Evolutionary conservation across 2,329 filamentous ascomycete species (phyloP).

Genomic region (Coniella lustricola): DNA sequence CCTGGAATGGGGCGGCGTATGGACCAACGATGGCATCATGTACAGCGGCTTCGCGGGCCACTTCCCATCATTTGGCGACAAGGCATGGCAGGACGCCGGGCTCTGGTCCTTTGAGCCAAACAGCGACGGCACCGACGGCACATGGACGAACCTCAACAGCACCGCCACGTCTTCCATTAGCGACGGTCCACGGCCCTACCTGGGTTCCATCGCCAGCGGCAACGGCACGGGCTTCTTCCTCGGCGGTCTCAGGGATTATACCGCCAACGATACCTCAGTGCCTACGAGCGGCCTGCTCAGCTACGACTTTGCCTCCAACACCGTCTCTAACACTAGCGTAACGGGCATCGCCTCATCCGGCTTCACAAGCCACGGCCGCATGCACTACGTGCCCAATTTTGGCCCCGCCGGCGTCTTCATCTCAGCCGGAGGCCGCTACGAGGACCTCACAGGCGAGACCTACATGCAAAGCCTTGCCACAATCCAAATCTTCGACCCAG

Average conservation of each 20-base stretch:
- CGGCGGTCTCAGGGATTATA: constrained; percentile 1
- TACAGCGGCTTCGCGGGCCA: constrained; percentile 10
- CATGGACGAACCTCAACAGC: constrained; percentile 11
- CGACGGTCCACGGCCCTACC: background rate
- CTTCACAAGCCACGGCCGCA: background rate
- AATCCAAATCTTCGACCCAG: constrained; percentile 17
- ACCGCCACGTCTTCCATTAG: constrained; percentile 1
- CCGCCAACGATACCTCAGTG: background rate
- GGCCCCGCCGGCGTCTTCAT: constrained; percentile 8
- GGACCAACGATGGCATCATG: constrained; percentile 2
- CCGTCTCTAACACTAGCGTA: constrained; percentile 1
- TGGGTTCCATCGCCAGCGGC: constrained; percentile 6
- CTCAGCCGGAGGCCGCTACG: background rate
- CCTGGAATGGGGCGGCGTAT: background rate
- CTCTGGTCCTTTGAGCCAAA: constrained; percentile 10
- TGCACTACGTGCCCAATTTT: constrained; percentile 11
- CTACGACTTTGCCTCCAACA: constrained; percentile 8
- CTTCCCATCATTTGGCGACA: background rate
- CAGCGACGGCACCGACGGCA: constrained; percentile 1
- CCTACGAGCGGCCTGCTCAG: constrained; percentile 7
- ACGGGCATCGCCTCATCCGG: constrained; percentile 2
- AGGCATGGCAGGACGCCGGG: background rate
- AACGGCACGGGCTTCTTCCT: constrained; percentile 10
- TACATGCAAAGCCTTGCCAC: constrained; percentile 12
- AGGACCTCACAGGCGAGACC: background rate